Percentiles rank a stretch among this genome's conserved stretches.
Conservation (phyloP, 2,329 filamentous ascomycete species). For the Sporothrix humicola region DNA sequence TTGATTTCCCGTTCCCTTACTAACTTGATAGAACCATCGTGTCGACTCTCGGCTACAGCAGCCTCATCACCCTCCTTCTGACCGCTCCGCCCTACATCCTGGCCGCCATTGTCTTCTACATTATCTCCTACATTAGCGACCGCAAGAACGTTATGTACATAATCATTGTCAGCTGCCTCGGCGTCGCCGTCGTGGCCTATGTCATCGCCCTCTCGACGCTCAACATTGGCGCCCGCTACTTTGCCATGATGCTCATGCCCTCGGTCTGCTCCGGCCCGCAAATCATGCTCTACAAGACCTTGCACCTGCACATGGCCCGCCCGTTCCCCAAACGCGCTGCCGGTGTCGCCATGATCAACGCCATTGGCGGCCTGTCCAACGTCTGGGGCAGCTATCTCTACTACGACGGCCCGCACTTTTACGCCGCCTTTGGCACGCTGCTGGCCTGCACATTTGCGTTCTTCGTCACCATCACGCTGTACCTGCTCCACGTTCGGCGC, state of each 20-base stretch:
- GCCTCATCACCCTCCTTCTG: constrained; percentile 51
- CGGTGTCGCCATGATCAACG: constrained; percentile 50
- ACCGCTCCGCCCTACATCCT: constrained; percentile 37
- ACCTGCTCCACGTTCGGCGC: constrained; percentile 37
- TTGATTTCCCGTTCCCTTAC: not conserved
- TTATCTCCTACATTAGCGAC: constrained; percentile 45
- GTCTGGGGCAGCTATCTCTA: constrained; percentile 48
- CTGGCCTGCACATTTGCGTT: constrained; percentile 39
- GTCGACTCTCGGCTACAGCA: constrained; percentile 43
- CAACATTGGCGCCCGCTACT: constrained; percentile 50
- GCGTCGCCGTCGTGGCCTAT: constrained; percentile 46
- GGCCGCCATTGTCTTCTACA: constrained; percentile 44
- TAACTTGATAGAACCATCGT: constrained; percentile 41
- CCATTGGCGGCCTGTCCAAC: constrained; percentile 45
- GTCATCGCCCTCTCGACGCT: constrained; percentile 48
- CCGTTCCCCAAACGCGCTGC: constrained; percentile 51
- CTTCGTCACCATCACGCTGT: constrained; percentile 39
- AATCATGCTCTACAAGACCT: constrained; percentile 50
- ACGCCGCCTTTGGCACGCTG: constrained; percentile 38
- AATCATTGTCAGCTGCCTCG: constrained; percentile 46
- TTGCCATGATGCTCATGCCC: constrained; percentile 51
- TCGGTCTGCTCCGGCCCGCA: constrained; percentile 50
- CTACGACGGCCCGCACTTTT: constrained; percentile 38
- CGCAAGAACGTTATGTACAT: constrained; percentile 47
- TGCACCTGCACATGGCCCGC: constrained; percentile 44